These are phyloP conservation scores for Linnemannia schmuckeri DNA, from an alignment of 192 early-diverging fungal species.

Conservation along the genomic window DNA sequence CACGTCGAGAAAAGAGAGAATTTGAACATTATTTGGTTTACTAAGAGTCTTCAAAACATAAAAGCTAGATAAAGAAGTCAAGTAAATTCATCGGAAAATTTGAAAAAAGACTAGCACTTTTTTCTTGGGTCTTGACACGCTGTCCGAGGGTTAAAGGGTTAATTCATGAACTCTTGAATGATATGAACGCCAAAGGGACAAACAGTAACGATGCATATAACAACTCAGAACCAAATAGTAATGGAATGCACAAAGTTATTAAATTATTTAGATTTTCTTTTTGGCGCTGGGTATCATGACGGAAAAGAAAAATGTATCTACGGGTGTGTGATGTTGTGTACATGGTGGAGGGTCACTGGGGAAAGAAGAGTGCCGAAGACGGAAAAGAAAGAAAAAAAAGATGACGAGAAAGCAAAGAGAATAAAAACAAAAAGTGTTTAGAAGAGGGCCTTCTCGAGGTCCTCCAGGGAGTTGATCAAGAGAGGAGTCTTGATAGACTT, in stretches of 20 bases:
- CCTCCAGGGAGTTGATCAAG: slow-evolving; percentile 34
- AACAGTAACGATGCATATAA: too few species aligned
- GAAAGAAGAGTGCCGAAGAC: background rate
- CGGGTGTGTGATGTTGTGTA: slow-evolving; percentile 1
- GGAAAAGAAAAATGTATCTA: background rate
- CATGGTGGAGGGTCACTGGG: background rate
- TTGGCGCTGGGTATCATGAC: background rate
- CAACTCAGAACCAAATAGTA: too few species aligned
- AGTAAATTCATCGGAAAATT: too few species aligned
- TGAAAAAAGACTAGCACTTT: too few species aligned
- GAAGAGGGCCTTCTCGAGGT: slow-evolving; percentile 37
- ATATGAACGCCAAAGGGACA: too few species aligned
- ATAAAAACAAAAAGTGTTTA: slow-evolving; percentile 11
- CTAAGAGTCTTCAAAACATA: background rate
- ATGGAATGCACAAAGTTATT: background rate
- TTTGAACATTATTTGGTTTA: too few species aligned
- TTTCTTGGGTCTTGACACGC: too few species aligned
- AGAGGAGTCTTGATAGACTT: slow-evolving; percentile 75
- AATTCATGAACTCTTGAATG: too few species aligned
- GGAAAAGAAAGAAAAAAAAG: background rate
- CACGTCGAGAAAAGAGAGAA: background rate
- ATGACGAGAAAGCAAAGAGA: background rate
- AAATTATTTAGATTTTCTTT: slow-evolving; percentile 5
- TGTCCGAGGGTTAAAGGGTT: too few species aligned
- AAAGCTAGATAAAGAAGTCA: too few species aligned